Evolutionary conservation across 2,329 filamentous ascomycete genomes (phyloP).

Genomic region (Exserohilum turcica): DNA sequence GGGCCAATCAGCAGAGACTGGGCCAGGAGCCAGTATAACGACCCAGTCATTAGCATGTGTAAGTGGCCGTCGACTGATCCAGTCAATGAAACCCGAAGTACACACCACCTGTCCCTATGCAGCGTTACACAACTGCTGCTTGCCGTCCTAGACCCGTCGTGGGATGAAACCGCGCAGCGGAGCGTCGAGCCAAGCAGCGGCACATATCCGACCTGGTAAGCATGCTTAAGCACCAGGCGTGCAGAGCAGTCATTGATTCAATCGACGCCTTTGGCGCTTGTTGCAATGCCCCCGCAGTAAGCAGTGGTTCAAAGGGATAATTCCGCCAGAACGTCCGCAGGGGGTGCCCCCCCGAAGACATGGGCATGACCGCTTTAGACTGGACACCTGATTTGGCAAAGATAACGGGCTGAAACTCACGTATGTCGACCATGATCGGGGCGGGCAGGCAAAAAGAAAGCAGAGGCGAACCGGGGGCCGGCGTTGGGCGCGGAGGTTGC

Average conservation of each 20-base stretch:
- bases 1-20: slow-evolving; percentile 17
- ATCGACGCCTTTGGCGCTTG: slow-evolving; percentile 7
- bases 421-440: not conserved
- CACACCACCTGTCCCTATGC: slow-evolving; percentile 3
- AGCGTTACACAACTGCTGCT: not conserved
- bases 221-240: not conserved
- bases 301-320: slow-evolving; percentile 10
- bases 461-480: not conserved
- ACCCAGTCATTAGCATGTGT: slow-evolving; percentile 22
- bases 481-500: not conserved
- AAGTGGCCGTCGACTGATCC: slow-evolving; percentile 20
- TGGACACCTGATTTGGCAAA: not conserved
- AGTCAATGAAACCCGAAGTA: slow-evolving; percentile 7
- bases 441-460: not conserved
- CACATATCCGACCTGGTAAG: not conserved
- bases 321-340: slow-evolving; percentile 17
- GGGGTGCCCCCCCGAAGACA: not conserved
- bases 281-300: slow-evolving; percentile 16
- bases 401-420: not conserved
- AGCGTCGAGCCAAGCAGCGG: not conserved
- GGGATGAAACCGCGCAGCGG: not conserved
- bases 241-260: not conserved
- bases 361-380: not conserved
- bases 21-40: slow-evolving; percentile 15
- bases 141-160: not conserved